A percentile compares a stretch with the other conserved stretches of the same genome.
Evolutionary conservation across 106 monocot species (phyloP).

Genomic region (Allium cepa): DNA sequence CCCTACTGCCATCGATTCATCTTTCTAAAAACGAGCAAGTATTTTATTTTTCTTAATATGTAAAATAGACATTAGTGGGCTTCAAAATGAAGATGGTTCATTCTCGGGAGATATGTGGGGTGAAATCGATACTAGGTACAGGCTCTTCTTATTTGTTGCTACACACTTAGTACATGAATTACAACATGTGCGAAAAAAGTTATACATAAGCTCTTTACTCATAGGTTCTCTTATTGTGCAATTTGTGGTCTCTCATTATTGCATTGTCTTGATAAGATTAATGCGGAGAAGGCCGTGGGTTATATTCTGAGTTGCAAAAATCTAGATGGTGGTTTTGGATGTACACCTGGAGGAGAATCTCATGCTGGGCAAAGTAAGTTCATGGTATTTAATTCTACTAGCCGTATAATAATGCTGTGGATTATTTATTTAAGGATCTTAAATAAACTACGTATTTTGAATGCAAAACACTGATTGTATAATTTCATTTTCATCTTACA

Average conservation of each 20-base stretch:
- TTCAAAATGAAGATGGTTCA: conserved; percentile 98
- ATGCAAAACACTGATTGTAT: no score
- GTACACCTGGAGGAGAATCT: conserved; percentile 83
- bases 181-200: neutral
- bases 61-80: conserved; percentile 58
- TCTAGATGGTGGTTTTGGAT: conserved; percentile 95
- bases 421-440: no score
- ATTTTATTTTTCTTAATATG: conserved; percentile 7
- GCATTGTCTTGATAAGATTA: conserved; percentile 54
- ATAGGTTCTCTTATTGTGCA: conserved; percentile 93
- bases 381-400: no score
- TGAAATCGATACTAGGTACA: conserved; percentile 93
- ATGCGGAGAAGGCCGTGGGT: conserved; percentile 84
- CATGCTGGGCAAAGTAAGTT: conserved; percentile 94
- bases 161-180: no score
- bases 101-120: conserved; percentile 97
- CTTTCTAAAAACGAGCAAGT: neutral
- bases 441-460: no score
- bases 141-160: neutral
- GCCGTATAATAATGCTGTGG: no score
- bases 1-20: no score
- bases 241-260: conserved; percentile 79
- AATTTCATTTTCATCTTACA: no score
- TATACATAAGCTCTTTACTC: conserved; percentile 1
- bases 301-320: conserved; percentile 98